Evolutionary conservation across 2,329 filamentous ascomycete species (phyloP).

Genomic region (Pezicula neosporulosa): DNA sequence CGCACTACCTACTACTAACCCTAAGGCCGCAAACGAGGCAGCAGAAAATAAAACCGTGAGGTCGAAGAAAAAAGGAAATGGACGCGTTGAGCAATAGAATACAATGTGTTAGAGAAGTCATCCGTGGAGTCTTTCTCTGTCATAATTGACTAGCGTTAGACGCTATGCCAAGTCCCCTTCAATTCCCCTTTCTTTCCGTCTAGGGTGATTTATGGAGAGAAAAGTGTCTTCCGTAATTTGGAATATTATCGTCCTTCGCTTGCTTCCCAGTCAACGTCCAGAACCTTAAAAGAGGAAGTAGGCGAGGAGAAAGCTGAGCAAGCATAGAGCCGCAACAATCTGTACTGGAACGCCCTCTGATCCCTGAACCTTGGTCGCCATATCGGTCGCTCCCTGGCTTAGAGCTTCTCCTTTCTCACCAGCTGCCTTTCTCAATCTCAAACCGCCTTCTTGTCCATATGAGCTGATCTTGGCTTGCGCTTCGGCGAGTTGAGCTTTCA

Average conservation of each 20-base stretch:
- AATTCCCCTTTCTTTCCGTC: no score
- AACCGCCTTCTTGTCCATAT: constrained; percentile 66
- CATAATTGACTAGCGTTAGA: no score
- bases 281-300: constrained; percentile 85
- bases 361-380: constrained; percentile 45
- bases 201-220: no score
- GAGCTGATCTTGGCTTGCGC: constrained; percentile 70
- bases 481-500: constrained; percentile 70
- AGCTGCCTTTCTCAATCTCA: constrained; percentile 75
- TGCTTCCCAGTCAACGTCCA: background rate
- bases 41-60: no score
- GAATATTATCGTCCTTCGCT: background rate
- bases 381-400: constrained; percentile 42
- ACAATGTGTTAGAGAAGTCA: no score
- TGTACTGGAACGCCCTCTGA: constrained; percentile 78
- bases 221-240: no score
- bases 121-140: no score
- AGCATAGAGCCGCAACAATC: constrained; percentile 77
- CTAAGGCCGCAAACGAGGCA: no score
- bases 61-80: no score
- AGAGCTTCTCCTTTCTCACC: constrained; percentile 43
- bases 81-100: no score
- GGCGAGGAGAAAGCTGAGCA: constrained; percentile 88
- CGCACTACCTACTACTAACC: no score
- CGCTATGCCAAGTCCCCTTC: no score